These are phyloP conservation scores for Stephanocyclus meneghinianus DNA, from an alignment of 352 stramenopile species.

Conservation along the genomic window DNA sequence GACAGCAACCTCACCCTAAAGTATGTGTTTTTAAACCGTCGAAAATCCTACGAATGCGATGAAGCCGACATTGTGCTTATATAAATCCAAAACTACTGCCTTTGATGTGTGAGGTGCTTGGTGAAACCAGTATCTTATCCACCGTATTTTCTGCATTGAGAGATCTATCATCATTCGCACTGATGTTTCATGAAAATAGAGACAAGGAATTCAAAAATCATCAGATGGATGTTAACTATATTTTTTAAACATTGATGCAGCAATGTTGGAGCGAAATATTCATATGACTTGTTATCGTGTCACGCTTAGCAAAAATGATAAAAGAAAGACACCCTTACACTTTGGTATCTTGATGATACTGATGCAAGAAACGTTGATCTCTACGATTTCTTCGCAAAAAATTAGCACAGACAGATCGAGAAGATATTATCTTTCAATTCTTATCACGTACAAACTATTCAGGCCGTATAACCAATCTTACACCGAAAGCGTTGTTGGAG, in stretches of 20 bases:
- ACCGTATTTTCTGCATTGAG: conserved; percentile 22
- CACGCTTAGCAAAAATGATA: no score
- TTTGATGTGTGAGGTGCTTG: conserved; percentile 24
- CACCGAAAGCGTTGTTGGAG: conserved; percentile 28
- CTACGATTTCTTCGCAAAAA: no score
- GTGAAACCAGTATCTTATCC: conserved; percentile 15
- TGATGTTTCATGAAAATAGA: conserved; percentile 9
- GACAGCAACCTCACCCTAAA: conserved; percentile 51
- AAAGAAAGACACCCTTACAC: no score
- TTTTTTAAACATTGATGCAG: no score
- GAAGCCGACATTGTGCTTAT: conserved; percentile 36
- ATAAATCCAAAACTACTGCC: conserved; percentile 30
- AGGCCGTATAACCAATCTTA: not conserved
- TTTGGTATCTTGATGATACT: no score
- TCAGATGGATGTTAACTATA: conserved; percentile 34
- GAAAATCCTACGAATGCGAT: conserved; percentile 49
- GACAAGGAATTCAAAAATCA: not conserved
- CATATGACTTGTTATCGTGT: no score
- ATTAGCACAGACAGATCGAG: no score
- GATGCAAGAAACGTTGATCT: no score
- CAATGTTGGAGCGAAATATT: no score
- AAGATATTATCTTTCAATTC: no score
- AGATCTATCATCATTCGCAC: conserved; percentile 21
- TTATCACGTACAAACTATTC: not conserved
- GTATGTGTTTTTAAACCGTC: conserved; percentile 48